Conservation (phyloP, 2,329 filamentous ascomycete species). For the Scolecobasidium constrictum region DNA sequence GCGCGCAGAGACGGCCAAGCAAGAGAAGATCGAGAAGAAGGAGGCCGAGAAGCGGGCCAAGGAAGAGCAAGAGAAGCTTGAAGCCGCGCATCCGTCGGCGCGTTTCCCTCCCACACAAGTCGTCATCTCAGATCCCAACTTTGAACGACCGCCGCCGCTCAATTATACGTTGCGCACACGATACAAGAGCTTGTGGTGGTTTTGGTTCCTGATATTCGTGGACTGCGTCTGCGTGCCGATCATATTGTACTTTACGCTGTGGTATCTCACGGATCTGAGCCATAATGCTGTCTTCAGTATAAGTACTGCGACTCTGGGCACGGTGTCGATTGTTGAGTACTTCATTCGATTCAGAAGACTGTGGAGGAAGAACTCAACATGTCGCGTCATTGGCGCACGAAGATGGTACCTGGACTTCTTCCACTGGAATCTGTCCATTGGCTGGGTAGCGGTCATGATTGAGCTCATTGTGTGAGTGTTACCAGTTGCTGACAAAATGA, state of each 20-base stretch:
- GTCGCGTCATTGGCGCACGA: slow-evolving; percentile 38
- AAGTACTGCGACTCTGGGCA: slow-evolving; percentile 41
- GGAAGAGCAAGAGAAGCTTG: slow-evolving; percentile 9
- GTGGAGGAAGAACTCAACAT: slow-evolving; percentile 41
- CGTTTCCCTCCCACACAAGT: slow-evolving; percentile 30
- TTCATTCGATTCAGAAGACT: slow-evolving; percentile 37
- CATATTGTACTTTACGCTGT: slow-evolving; percentile 49
- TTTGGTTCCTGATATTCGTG: slow-evolving; percentile 49
- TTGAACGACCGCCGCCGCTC: slow-evolving; percentile 37
- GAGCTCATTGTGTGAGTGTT: slow-evolving; percentile 39
- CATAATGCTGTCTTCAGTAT: slow-evolving; percentile 43
- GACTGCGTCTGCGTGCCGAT: slow-evolving; percentile 50
- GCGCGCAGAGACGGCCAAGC: background rate
- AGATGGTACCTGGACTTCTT: slow-evolving; percentile 43
- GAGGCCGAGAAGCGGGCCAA: slow-evolving; percentile 7
- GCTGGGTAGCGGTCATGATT: slow-evolving; percentile 46
- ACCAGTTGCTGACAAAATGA: background rate
- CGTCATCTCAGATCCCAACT: slow-evolving; percentile 27
- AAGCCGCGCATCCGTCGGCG: slow-evolving; percentile 16
- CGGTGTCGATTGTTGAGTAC: slow-evolving; percentile 44
- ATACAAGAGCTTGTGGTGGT: slow-evolving; percentile 45
- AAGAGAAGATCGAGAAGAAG: slow-evolving; percentile 5
- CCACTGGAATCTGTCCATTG: slow-evolving; percentile 45
- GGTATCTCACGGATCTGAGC: slow-evolving; percentile 43
- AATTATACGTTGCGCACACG: slow-evolving; percentile 45